phyloP scores from a whole-genome alignment of 2,329 filamentous ascomycete species.

The Orbilia javanica region DNA sequence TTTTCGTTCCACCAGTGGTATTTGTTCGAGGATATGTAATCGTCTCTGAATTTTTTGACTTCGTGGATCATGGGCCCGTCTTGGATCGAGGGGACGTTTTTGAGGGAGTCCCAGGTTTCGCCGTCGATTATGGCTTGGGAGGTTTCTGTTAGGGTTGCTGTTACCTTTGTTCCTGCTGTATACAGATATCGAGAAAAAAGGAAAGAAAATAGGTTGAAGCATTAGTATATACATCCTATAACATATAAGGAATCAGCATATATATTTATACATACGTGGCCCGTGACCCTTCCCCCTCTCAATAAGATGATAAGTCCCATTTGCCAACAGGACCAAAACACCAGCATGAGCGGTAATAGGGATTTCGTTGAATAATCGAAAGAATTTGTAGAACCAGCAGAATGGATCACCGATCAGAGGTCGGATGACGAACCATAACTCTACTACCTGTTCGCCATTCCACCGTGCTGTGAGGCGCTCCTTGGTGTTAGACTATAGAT shows the following conservation, averaged over 20 bases:
- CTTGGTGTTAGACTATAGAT: background rate
- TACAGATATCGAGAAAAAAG: too few relatives aligned
- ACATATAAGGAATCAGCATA: too few relatives aligned
- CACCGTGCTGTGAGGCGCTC: background rate
- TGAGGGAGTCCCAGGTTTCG: background rate
- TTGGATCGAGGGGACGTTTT: background rate
- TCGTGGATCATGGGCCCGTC: background rate
- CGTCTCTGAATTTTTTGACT: background rate
- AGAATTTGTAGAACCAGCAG: background rate
- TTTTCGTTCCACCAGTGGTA: background rate
- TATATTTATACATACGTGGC: background rate
- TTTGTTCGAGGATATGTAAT: background rate
- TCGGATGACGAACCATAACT: background rate
- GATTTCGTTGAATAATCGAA: background rate
- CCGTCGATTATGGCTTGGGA: background rate
- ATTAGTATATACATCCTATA: too few relatives aligned
- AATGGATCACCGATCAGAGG: background rate
- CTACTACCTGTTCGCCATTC: background rate
- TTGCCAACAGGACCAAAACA: background rate
- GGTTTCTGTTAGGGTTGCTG: background rate
- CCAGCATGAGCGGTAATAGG: background rate
- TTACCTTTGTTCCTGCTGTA: background rate
- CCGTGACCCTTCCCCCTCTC: background rate
- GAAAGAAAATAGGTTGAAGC: too few relatives aligned
- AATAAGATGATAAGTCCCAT: background rate